phyloP scores from a whole-genome alignment of 1,284 basidiomycete genomes.

The Mycena sp. region DNA sequence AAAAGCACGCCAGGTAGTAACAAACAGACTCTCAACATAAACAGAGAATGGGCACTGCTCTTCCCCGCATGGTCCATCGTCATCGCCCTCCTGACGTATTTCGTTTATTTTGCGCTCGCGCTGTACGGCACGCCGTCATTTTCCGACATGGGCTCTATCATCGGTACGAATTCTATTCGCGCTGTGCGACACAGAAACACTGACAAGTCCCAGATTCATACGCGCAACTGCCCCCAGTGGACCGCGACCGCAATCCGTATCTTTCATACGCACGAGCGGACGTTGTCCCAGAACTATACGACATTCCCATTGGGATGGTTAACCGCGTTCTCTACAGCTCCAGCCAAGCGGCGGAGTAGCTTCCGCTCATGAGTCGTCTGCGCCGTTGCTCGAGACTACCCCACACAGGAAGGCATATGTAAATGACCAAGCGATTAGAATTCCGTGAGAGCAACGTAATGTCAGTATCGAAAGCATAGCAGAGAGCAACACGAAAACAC shows the following conservation, averaged over 20 bases:
- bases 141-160: conserved; percentile 69
- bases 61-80: conserved; percentile 85
- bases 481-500: no score
- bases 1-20: conserved; percentile 1
- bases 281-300: conserved; percentile 73
- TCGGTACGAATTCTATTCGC: conserved; percentile 56
- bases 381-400: not conserved
- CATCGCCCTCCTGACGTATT: conserved; percentile 79
- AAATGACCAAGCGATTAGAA: not conserved
- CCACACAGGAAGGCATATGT: not conserved
- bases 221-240: conserved; percentile 54
- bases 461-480: conserved; percentile 2
- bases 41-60: conserved; percentile 88
- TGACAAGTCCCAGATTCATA: conserved; percentile 54
- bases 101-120: conserved; percentile 80
- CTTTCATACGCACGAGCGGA: conserved; percentile 53
- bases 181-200: not conserved
- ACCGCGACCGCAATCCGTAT: conserved; percentile 54
- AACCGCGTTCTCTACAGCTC: conserved; percentile 71
- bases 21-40: not conserved
- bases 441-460: not conserved
- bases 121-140: conserved; percentile 78
- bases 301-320: conserved; percentile 84
- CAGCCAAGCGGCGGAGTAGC: no score
- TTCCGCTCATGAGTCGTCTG: not conserved